These are phyloP conservation scores for Pseudogymnoascus sp. DNA, from an alignment of 2,329 filamentous ascomycete genomes.

Conservation along the genomic window DNA sequence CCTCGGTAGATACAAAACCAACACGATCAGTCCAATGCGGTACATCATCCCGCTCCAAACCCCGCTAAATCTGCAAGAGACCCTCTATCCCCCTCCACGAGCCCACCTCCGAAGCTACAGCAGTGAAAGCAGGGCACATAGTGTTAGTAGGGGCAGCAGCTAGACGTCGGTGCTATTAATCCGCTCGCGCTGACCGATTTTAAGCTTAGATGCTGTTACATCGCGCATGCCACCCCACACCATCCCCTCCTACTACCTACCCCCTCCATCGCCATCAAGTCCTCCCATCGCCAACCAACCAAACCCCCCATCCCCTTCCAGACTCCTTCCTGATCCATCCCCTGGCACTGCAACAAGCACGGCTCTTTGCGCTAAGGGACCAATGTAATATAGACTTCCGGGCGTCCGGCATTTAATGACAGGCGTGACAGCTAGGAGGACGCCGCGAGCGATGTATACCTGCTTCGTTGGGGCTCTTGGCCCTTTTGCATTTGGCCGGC, in stretches of 20 bases:
- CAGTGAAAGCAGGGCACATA: background rate
- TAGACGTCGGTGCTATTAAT: background rate
- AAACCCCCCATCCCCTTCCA: background rate
- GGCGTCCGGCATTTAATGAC: background rate
- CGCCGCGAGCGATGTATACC: background rate
- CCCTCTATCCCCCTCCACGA: background rate
- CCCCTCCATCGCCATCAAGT: background rate
- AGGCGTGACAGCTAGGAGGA: background rate
- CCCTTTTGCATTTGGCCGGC: background rate
- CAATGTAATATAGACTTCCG: background rate
- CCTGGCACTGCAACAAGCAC: background rate
- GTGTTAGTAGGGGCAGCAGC: background rate
- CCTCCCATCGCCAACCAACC: background rate
- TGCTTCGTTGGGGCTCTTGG: conserved; percentile 4
- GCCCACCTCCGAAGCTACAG: background rate
- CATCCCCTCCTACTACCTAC: background rate
- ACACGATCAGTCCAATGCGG: background rate
- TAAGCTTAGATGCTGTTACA: background rate
- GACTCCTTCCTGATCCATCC: background rate
- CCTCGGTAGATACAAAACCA: background rate
- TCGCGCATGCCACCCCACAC: background rate
- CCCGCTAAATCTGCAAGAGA: background rate
- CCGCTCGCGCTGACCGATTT: background rate
- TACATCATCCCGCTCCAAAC: background rate
- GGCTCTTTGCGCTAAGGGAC: background rate